A percentile compares a stretch with the other conserved stretches of the same genome.
Evolutionary conservation across 495 filamentous ascomycete genomes (phyloP).

Genomic region (Aspergillus egyptiacus): DNA sequence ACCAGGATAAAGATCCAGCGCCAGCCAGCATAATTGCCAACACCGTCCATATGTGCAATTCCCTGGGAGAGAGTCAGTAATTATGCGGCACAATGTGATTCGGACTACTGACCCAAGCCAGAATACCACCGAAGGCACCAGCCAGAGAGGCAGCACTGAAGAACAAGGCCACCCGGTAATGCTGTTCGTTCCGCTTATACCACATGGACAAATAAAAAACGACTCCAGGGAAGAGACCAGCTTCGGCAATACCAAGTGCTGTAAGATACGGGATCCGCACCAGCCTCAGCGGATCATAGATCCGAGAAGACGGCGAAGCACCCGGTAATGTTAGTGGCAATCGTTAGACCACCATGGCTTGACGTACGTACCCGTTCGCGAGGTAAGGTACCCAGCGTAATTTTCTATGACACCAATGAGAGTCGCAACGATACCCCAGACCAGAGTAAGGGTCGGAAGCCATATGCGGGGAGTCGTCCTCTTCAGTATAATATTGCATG

Average conservation of each 20-base stretch:
- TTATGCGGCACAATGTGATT: not conserved
- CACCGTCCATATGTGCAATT: slow-evolving; percentile 53
- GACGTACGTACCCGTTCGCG: slow-evolving; percentile 39
- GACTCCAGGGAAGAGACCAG: slow-evolving; percentile 66
- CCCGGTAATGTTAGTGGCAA: not conserved
- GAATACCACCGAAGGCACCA: slow-evolving; percentile 72
- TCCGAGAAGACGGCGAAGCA: slow-evolving; percentile 2
- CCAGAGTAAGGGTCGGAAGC: slow-evolving; percentile 49
- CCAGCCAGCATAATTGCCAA: slow-evolving; percentile 66
- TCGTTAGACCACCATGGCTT: not conserved
- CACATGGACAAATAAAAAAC: slow-evolving; percentile 84
- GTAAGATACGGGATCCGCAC: slow-evolving; percentile 12
- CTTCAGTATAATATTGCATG: slow-evolving; percentile 70
- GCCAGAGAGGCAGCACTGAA: slow-evolving; percentile 69
- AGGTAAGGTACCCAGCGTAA: slow-evolving; percentile 56
- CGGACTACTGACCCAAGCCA: slow-evolving; percentile 49
- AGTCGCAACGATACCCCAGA: slow-evolving; percentile 63
- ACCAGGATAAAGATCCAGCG: slow-evolving; percentile 79
- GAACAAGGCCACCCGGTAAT: slow-evolving; percentile 70
- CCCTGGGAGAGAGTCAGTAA: slow-evolving; percentile 27
- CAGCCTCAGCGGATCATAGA: slow-evolving; percentile 9
- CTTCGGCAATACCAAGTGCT: slow-evolving; percentile 39
- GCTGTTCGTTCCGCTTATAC: slow-evolving; percentile 68
- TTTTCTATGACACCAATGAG: slow-evolving; percentile 65
- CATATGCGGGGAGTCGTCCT: slow-evolving; percentile 60